Evolutionary conservation across 1,284 basidiomycete genomes (phyloP).

Genomic region (Ustilago curta): DNA sequence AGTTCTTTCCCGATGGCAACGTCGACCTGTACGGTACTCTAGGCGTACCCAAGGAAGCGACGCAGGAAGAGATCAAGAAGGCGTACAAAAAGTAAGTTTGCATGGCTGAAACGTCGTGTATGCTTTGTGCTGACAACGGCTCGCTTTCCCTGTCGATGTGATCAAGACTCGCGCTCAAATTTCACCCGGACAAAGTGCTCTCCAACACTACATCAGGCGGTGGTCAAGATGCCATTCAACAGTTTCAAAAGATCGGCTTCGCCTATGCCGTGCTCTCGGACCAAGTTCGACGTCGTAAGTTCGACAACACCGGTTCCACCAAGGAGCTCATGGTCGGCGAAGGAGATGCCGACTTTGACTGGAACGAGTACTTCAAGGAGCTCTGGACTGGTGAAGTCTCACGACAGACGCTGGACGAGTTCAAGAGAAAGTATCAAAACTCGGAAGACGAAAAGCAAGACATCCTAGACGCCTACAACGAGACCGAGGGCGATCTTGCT

Average conservation of each 20-base stretch:
- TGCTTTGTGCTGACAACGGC: background rate
- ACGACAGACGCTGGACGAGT: slow-evolving; percentile 60
- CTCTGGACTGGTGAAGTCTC: slow-evolving; percentile 67
- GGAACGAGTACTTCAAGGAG: slow-evolving; percentile 69
- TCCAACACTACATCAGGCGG: slow-evolving; percentile 25
- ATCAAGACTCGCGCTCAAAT: slow-evolving; percentile 62
- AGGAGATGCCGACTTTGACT: slow-evolving; percentile 65
- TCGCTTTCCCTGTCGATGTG: background rate
- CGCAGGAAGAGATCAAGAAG: slow-evolving; percentile 61
- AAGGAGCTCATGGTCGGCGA: slow-evolving; percentile 61
- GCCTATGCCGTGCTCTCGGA: slow-evolving; percentile 67
- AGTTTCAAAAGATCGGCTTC: slow-evolving; percentile 67
- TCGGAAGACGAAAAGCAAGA: slow-evolving; percentile 65
- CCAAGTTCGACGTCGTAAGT: slow-evolving; percentile 55
- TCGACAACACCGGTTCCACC: slow-evolving; percentile 66
- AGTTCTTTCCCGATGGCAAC: slow-evolving; percentile 66
- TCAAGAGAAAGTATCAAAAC: slow-evolving; percentile 63
- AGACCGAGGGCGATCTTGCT: slow-evolving; percentile 51
- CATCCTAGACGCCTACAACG: slow-evolving; percentile 59
- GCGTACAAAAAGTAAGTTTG: slow-evolving; percentile 64
- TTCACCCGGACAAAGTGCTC: slow-evolving; percentile 68
- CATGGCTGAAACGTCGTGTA: background rate
- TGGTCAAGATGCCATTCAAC: slow-evolving; percentile 46
- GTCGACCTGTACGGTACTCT: slow-evolving; percentile 67
- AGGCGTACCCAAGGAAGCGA: slow-evolving; percentile 49